Conservation (phyloP, 2,329 filamentous ascomycete species). For the Davidsoniella virescens region DNA sequence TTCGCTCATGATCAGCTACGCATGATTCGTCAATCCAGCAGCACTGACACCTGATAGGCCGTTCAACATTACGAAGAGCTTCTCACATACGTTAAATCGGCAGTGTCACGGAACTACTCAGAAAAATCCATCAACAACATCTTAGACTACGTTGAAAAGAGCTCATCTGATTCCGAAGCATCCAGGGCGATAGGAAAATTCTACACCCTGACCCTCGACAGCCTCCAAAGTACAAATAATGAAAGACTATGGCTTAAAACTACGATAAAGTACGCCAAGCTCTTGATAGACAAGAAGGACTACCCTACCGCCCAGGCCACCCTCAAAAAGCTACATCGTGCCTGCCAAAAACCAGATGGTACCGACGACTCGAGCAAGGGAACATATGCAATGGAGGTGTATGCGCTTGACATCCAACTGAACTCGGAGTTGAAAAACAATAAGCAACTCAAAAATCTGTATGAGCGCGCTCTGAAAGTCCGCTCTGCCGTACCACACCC, state of each 20-base stretch:
- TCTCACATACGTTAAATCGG: constrained; percentile 90
- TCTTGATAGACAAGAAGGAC: constrained; percentile 83
- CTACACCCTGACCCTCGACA: constrained; percentile 82
- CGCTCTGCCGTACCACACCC: constrained; percentile 95
- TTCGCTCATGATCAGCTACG: background rate
- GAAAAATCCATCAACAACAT: constrained; percentile 99
- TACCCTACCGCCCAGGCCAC: constrained; percentile 69
- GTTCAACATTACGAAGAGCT: constrained; percentile 87
- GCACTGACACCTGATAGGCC: constrained; percentile 37
- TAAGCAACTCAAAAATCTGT: constrained; percentile 85
- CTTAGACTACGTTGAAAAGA: constrained; percentile 94
- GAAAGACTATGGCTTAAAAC: constrained; percentile 96
- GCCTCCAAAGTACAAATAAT: constrained; percentile 95
- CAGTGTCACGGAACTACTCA: constrained; percentile 93
- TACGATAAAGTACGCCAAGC: constrained; percentile 86
- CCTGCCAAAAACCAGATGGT: constrained; percentile 77
- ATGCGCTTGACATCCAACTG: constrained; percentile 97
- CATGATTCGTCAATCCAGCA: background rate
- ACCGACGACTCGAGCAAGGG: constrained; percentile 86
- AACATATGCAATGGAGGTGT: constrained; percentile 89
- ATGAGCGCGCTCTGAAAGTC: constrained; percentile 79
- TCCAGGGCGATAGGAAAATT: constrained; percentile 81
- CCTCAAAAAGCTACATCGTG: constrained; percentile 71
- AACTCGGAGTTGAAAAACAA: constrained; percentile 93
- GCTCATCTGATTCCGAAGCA: constrained; percentile 49